Base-by-base conservation (phyloP, 2,329 filamentous ascomycete genomes). In the Metarhizium brunneum region DNA sequence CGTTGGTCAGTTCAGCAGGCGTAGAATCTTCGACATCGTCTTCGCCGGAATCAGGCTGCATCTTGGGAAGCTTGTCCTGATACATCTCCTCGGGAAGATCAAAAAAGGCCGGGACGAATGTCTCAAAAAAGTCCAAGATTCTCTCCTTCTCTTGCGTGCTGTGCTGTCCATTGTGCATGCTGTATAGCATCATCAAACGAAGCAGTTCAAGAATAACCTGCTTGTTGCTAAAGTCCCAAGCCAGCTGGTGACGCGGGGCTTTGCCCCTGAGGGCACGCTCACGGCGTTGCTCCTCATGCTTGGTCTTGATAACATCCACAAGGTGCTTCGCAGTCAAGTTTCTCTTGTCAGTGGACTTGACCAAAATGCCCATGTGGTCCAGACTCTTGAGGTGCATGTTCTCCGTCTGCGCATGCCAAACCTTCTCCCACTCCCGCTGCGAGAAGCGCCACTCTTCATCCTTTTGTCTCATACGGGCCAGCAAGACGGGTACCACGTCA, bases 401-500 rank as follows among this genome's bases (percentile, higher is more conserved):
- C 67, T 95, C 88, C 29, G 92, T 97, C 73, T 97, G 94, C 52
- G 90, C 86, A 60, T 94, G 90, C 94, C 94, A 99, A 7, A 99
- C 91, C 72, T 96, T 96, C 71, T 97, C 92, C 94, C 94, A 99
- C 68, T 99, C 95, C 36, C 94, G 90, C 77, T 89, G 92, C 6
- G 90, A 92, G 62, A 95, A 92, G 61, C 95, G 90, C 94, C 94
- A 99, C 65, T 97, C 92, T 70, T 99, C 94, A 48, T 95, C 86
- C 69, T 97, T 96, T 65, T 95, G 90, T 74, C 97, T 97, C 63
- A 99, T 80, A 13, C 94, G 84, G 53, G 89, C 87, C 58, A 99
- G 77, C 32, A 99, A 82, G 42, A 97, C 85, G 0, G 94, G 94
- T 2, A 99, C 84, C 3, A 97, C 92, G 43, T 86, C 85, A 65